Evolutionary conservation across 2,329 filamentous ascomycete genomes (phyloP).

Genomic region (Purpureocillium lavendulum): DNA sequence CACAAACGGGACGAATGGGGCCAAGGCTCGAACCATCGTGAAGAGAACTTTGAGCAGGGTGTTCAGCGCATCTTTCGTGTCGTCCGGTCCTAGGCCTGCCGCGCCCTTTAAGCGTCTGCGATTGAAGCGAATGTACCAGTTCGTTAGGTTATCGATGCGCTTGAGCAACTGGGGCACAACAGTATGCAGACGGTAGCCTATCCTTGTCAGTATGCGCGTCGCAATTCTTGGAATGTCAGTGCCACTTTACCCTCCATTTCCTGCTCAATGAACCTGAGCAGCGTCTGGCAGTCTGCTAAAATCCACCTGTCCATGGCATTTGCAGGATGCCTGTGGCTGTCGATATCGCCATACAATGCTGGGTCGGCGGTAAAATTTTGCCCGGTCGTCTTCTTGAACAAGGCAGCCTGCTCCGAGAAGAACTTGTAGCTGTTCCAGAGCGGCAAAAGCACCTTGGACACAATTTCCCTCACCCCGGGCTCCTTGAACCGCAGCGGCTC

Average conservation of each 20-base stretch:
- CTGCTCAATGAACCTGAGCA: conserved; percentile 83
- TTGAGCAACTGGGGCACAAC: conserved; percentile 70
- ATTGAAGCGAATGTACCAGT: conserved; percentile 92
- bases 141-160: conserved; percentile 79
- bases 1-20: conserved; percentile 84
- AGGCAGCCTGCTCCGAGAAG: conserved; percentile 78
- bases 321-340: conserved; percentile 71
- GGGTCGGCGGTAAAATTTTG: too few species aligned
- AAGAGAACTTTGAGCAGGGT: conserved; percentile 85
- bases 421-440: conserved; percentile 98
- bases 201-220: too few species aligned
- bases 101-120: conserved; percentile 73
- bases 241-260: conserved; percentile 84
- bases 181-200: conserved; percentile 62
- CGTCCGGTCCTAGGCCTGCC: conserved; percentile 34
- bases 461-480: conserved; percentile 85
- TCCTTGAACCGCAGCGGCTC: conserved; percentile 91
- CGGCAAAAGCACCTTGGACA: conserved; percentile 82
- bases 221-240: too few species aligned
- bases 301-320: conserved; percentile 98
- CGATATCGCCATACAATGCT: conserved; percentile 58
- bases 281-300: conserved; percentile 80
- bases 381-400: conserved; percentile 90
- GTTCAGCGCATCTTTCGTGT: conserved; percentile 80
- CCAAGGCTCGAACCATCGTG: conserved; percentile 70